Evolutionary conservation across 495 filamentous ascomycete genomes (phyloP).

Genomic region (Hypoxylon intermedium): DNA sequence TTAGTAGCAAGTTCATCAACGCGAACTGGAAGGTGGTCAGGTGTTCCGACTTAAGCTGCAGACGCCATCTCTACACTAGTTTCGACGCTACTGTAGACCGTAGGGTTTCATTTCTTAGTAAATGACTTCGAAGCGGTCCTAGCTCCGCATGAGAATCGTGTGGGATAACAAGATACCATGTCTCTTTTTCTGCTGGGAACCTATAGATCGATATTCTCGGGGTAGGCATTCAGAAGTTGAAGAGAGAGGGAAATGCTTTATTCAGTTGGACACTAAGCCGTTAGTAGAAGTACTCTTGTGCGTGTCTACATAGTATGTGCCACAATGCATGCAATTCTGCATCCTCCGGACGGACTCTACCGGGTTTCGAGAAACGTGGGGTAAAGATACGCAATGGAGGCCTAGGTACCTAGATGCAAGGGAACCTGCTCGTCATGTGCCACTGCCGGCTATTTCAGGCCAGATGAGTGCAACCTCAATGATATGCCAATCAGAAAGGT

Average conservation of each 20-base stretch:
- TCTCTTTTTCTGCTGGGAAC: no score
- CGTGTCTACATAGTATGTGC: neutral
- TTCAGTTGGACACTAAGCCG: no score
- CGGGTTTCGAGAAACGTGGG: constrained; percentile 27
- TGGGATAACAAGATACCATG: no score
- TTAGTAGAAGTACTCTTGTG: no score
- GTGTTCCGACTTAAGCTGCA: no score
- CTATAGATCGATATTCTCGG: no score
- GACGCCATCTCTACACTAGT: neutral
- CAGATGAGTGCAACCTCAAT: constrained; percentile 23
- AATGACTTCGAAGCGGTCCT: no score
- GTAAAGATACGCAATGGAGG: constrained; percentile 14
- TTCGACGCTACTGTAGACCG: neutral
- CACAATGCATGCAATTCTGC: constrained; percentile 14
- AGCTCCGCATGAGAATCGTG: no score
- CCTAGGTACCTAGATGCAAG: constrained; percentile 17
- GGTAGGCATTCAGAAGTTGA: no score
- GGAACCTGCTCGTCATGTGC: constrained; percentile 32
- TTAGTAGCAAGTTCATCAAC: no score
- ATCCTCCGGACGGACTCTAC: constrained; percentile 4
- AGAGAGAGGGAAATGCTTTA: no score
- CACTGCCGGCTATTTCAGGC: constrained; percentile 24
- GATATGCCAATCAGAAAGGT: constrained; percentile 18
- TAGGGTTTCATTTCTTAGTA: neutral
- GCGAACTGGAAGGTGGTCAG: neutral